phyloP scores from a whole-genome alignment of 257 asterid species.

The Plantago ovata region DNA sequence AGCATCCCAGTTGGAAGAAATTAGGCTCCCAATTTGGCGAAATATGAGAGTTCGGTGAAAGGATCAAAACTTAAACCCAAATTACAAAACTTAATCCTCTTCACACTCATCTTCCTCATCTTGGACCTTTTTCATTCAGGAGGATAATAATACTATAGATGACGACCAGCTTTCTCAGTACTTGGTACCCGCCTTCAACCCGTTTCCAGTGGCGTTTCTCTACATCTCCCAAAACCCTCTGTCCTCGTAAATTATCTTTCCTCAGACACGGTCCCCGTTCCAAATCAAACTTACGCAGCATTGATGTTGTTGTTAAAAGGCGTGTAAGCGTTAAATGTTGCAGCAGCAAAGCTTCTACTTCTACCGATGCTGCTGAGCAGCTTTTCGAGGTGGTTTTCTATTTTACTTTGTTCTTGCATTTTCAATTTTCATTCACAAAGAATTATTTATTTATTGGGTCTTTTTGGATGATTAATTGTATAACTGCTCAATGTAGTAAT shows the following conservation, averaged over 20 bases:
- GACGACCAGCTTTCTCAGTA: not conserved
- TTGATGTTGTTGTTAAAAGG: slow-evolving; percentile 7
- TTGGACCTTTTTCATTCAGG: too few species aligned
- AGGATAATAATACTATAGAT: too few species aligned
- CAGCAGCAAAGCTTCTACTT: slow-evolving; percentile 27
- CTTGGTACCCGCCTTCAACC: slow-evolving; percentile 3
- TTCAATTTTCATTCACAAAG: not conserved
- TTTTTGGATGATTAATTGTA: not conserved
- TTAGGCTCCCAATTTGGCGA: too few species aligned
- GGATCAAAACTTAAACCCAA: too few species aligned
- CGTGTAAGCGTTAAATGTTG: slow-evolving; percentile 18
- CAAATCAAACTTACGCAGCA: slow-evolving; percentile 1
- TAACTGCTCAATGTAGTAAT: too few species aligned
- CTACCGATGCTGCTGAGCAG: slow-evolving; percentile 33
- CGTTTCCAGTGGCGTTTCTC: slow-evolving; percentile 7
- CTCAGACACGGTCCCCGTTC: not conserved
- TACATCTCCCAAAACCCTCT: not conserved
- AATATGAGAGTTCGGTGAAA: too few species aligned
- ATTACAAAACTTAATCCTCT: too few species aligned
- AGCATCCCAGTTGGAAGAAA: too few species aligned
- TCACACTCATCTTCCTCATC: too few species aligned
- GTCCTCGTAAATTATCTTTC: not conserved
- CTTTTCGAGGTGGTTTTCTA: slow-evolving; percentile 25
- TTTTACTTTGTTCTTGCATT: not conserved
- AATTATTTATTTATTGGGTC: not conserved